Conservation (phyloP, 768 basidiomycete species). For the Chlorophyllum brunneum region DNA sequence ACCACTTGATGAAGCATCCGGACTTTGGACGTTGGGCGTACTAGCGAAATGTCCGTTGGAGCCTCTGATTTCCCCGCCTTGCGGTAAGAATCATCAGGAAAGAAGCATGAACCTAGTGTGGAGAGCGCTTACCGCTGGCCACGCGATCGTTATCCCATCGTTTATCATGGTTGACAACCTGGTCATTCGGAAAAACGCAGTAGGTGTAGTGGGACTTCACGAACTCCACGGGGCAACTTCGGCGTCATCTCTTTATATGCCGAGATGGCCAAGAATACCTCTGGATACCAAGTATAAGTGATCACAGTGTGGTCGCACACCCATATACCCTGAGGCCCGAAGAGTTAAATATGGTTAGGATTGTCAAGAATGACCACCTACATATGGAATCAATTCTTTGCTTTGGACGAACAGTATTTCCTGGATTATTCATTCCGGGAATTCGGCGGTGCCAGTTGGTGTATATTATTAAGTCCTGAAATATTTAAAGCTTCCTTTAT, state of each 20-base stretch:
- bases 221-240: not conserved
- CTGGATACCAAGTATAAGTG: too few relatives aligned
- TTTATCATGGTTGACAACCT: not conserved
- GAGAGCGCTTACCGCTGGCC: not conserved
- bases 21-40: not conserved
- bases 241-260: not conserved
- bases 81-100: not conserved
- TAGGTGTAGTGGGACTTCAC: not conserved
- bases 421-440: too few relatives aligned
- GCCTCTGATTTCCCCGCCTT: conserved; percentile 2
- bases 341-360: too few relatives aligned
- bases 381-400: too few relatives aligned
- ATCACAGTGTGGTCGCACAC: too few relatives aligned
- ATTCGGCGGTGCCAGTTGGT: too few relatives aligned
- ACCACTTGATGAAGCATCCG: not conserved
- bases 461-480: too few relatives aligned
- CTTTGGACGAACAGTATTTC: too few relatives aligned
- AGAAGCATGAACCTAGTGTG: not conserved
- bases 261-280: too few relatives aligned
- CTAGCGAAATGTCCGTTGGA: not conserved
- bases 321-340: too few relatives aligned
- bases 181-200: conserved; percentile 3
- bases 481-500: too few relatives aligned
- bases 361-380: too few relatives aligned
- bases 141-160: not conserved